A percentile compares a stretch with the other conserved stretches of the same genome.
phyloP scores from a whole-genome alignment of 768 basidiomycete species.

The Trametes coccinea region DNA sequence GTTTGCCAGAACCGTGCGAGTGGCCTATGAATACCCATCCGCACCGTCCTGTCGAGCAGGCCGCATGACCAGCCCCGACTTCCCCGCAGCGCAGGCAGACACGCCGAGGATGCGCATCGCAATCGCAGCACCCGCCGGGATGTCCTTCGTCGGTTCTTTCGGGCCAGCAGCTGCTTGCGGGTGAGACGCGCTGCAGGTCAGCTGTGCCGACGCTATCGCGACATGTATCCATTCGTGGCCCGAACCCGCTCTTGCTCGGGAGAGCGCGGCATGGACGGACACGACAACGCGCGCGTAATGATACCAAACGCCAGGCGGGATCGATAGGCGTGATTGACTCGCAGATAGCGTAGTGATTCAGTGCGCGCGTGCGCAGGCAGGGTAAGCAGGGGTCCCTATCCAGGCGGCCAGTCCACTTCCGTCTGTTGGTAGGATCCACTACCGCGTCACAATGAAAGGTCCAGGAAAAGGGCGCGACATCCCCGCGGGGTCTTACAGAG shows the following conservation, averaged over 20 bases:
- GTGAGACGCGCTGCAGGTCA: constrained; percentile 1
- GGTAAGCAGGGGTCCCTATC: not conserved
- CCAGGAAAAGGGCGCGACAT: not conserved
- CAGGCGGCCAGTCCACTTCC: not conserved
- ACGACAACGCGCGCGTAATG: not conserved
- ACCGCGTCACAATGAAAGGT: not conserved
- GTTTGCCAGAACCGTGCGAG: constrained; percentile 1
- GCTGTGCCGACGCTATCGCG: constrained; percentile 13
- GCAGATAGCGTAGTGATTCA: constrained; percentile 16
- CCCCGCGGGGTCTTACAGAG: constrained; percentile 8
- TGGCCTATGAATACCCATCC: not conserved
- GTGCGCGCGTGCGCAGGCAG: not conserved
- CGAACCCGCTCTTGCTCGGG: constrained; percentile 8
- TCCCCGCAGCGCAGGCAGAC: constrained; percentile 4
- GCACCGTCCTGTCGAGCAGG: not conserved
- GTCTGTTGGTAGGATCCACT: not conserved
- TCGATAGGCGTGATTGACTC: constrained; percentile 13
- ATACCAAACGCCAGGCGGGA: not conserved
- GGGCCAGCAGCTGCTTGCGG: not conserved
- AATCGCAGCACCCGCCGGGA: not conserved
- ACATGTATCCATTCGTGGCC: constrained; percentile 17
- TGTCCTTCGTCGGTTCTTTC: not conserved
- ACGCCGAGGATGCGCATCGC: not conserved
- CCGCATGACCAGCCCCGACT: constrained; percentile 7
- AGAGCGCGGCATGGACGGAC: not conserved